Conservation (phyloP, 2,329 filamentous ascomycete genomes). For the Coleophoma crateriformis region DNA sequence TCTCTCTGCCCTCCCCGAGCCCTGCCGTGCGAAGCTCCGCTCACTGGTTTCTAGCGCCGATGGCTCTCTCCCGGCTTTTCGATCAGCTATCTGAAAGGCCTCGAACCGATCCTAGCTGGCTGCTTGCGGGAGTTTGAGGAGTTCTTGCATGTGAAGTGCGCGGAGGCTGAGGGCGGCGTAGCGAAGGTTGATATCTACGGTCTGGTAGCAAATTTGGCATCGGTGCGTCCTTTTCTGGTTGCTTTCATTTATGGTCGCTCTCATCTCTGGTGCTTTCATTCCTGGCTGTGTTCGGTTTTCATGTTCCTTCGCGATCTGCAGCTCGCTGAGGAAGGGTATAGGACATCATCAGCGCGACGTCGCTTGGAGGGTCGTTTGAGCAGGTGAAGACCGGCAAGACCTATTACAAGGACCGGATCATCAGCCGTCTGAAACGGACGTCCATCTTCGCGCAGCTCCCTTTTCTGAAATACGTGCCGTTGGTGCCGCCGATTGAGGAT, state of each 20-base stretch:
- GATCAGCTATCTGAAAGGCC: constrained; percentile 12
- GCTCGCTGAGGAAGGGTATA: not conserved
- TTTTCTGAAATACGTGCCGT: constrained; percentile 10
- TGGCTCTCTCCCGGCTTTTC: constrained; percentile 13
- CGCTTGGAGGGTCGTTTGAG: constrained; percentile 13
- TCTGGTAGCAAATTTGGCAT: constrained; percentile 8
- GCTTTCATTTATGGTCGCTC: too few species aligned
- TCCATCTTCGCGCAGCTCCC: constrained; percentile 10
- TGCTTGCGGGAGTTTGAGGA: too few species aligned
- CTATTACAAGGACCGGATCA: constrained; percentile 8
- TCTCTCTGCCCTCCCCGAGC: not conserved
- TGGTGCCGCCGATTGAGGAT: constrained; percentile 1
- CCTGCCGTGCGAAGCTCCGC: not conserved
- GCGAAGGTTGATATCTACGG: constrained; percentile 6
- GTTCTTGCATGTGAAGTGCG: too few species aligned
- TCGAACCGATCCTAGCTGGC: not conserved
- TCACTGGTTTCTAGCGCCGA: constrained; percentile 6
- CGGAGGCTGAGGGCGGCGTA: not conserved
- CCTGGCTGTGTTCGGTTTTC: too few species aligned
- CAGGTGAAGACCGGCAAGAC: constrained; percentile 9
- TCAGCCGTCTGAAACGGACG: constrained; percentile 3
- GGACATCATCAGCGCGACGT: constrained; percentile 13
- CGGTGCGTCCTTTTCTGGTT: constrained; percentile 1
- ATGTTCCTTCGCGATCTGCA: too few species aligned
- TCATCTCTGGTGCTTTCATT: not conserved